Conservation (phyloP, 2,329 filamentous ascomycete species). For the Zasmidium angulare region DNA sequence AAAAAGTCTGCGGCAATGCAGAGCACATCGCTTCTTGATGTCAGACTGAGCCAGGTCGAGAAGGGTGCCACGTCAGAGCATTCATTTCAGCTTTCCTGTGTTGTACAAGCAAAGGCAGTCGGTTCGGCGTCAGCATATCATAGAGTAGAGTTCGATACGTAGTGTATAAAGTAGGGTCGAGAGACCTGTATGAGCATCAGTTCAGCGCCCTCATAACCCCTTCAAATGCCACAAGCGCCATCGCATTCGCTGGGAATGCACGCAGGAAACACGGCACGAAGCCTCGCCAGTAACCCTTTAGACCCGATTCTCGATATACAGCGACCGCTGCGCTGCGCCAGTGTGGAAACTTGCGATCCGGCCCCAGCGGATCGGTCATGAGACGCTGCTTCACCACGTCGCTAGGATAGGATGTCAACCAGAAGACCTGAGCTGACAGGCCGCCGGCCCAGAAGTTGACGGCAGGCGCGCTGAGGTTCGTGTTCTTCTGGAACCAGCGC, state of each 20-base stretch:
- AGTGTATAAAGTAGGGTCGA: not conserved
- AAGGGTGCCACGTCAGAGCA: not conserved
- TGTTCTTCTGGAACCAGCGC: slow-evolving; percentile 64
- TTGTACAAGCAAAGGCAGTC: not conserved
- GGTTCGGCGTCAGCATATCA: not conserved
- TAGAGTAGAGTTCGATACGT: not conserved
- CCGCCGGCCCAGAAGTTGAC: slow-evolving; percentile 98
- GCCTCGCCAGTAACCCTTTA: slow-evolving; percentile 82
- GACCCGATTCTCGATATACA: slow-evolving; percentile 74
- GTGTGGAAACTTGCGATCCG: slow-evolving; percentile 64
- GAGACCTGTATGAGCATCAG: not conserved
- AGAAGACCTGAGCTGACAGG: slow-evolving; percentile 89
- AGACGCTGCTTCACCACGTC: slow-evolving; percentile 79
- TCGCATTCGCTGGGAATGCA: slow-evolving; percentile 93
- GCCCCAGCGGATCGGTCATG: slow-evolving; percentile 90
- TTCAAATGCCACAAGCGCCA: slow-evolving; percentile 91
- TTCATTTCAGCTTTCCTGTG: not conserved
- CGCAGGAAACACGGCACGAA: slow-evolving; percentile 91
- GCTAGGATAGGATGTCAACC: slow-evolving; percentile 81
- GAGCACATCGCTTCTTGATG: not conserved
- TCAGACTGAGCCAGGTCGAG: not conserved
- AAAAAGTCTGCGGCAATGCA: not conserved
- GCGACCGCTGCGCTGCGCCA: slow-evolving; percentile 80
- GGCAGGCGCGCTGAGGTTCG: slow-evolving; percentile 69
- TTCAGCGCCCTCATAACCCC: slow-evolving; percentile 55